These are phyloP conservation scores for Mortierella sp. DNA, from an alignment of 371 early-diverging fungal species.

Conservation along the genomic window DNA sequence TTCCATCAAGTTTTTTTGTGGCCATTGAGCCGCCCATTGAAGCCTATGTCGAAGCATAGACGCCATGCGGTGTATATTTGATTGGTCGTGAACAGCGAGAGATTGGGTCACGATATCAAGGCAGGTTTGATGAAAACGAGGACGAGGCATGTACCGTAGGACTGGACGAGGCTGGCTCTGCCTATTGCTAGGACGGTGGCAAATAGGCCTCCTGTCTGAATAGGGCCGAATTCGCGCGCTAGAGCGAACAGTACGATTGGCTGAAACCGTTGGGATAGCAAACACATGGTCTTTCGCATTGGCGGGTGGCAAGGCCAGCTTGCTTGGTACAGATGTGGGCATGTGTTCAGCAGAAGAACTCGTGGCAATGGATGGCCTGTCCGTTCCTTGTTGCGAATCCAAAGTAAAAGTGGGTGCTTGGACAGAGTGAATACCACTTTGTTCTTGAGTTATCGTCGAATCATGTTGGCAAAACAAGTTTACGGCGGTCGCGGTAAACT, in stretches of 20 bases:
- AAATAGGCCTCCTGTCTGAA: not conserved
- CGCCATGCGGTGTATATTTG: slow-evolving; percentile 14
- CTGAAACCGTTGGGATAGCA: slow-evolving; percentile 10
- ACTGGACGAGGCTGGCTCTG: slow-evolving; percentile 2
- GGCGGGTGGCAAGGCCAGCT: not conserved
- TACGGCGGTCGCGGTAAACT: too few relatives aligned
- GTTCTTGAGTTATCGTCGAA: too few relatives aligned
- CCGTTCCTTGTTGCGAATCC: too few relatives aligned
- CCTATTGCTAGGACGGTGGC: slow-evolving; percentile 6
- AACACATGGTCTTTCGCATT: slow-evolving; percentile 17
- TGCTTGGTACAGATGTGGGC: not conserved
- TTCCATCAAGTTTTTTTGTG: too few relatives aligned
- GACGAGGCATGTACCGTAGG: slow-evolving; percentile 18
- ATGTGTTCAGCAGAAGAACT: not conserved
- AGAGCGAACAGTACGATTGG: not conserved
- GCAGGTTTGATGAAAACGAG: slow-evolving; percentile 24
- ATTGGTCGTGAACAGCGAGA: slow-evolving; percentile 1
- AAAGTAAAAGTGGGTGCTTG: too few relatives aligned
- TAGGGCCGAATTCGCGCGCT: not conserved
- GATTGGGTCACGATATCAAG: slow-evolving; percentile 30
- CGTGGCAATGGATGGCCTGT: too few relatives aligned
- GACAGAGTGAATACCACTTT: too few relatives aligned
- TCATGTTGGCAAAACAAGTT: too few relatives aligned
- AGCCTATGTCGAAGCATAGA: slow-evolving; percentile 23
- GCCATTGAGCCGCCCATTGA: too few relatives aligned